Base-by-base conservation (phyloP, 345 rosid species). In the Sisymbrium irio region DNA sequence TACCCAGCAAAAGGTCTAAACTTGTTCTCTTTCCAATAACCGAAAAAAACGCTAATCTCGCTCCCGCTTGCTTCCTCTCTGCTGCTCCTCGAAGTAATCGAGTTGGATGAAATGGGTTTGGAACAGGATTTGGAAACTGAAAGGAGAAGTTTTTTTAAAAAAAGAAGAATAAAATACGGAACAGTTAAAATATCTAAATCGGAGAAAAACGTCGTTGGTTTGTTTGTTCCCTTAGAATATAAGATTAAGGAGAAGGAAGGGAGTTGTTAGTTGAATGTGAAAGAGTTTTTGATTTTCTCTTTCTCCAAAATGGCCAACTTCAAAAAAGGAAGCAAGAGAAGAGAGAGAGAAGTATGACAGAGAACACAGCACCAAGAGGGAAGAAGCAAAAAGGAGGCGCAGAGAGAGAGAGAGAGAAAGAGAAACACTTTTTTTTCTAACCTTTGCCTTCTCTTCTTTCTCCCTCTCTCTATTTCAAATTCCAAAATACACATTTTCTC, bases 391-490 rank as follows among this genome's bases (percentile, higher is more conserved):
- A 69, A 27, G 70, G 79, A 54, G 79, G 79, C 75, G 79, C 54
- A 76, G 79, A 61, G 61, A 51, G 67, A 57, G 67, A 41, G 62
- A 39, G 14, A 49, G 30, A 49, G 12, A 22, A 3, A 49, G 27
- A 49, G n/a, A 49, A n/a, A 8, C 55, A 10, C 53, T 36, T 76
- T 51, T 39, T 70, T 55, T 39, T 50, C 6, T 63, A 77, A 55
- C 65, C 75, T 57, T 62, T 60, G 39, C 39, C 18, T 14, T 28
- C 40, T 27, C 9, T 40, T 2, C 4, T 68, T 67, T 76, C 75
- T 69, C 79, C 75, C 79, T 76, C 75, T 76, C 79, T 76, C 75
- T 69, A 62, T 76, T 76, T 76, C 79, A 76, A 76, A 69, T 69
- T 76, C 75, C 71, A 19, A 68, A 57, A 4, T 7, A 11, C 1